Conservation (phyloP, 108 stramenopile genomes). For the Nannochloropsis oceanica region DNA sequence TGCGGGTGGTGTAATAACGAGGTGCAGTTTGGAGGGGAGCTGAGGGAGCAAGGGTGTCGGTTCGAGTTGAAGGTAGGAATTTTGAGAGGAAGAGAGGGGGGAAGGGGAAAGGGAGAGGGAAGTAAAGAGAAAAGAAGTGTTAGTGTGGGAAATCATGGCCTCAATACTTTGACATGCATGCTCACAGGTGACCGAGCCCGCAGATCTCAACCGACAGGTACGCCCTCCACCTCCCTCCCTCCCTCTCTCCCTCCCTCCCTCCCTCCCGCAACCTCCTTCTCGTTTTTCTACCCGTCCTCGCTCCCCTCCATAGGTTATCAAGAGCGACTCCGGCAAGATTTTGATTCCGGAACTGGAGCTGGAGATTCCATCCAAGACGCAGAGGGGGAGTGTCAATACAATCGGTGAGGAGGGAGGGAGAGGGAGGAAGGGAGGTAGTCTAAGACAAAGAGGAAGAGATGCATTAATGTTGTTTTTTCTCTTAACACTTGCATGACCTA, state of each 20-base stretch:
- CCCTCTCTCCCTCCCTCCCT: too few relatives aligned
- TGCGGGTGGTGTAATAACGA: constrained; percentile 43
- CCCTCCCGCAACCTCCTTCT: too few relatives aligned
- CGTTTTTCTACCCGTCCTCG: too few relatives aligned
- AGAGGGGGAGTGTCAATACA: background rate
- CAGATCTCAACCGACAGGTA: constrained; percentile 47
- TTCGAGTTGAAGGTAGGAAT: constrained; percentile 29
- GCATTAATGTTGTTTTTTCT: too few relatives aligned
- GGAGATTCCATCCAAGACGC: constrained; percentile 22
- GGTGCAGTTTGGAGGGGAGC: constrained; percentile 53
- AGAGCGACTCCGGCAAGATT: constrained; percentile 55
- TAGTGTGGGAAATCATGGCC: background rate
- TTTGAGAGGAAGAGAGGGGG: background rate
- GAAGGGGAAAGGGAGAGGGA: background rate
- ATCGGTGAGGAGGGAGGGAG: too few relatives aligned
- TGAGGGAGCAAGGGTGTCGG: constrained; percentile 49
- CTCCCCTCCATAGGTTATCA: constrained; percentile 13
- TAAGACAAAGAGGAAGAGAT: too few relatives aligned
- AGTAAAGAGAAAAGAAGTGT: background rate
- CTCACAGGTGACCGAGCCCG: constrained; percentile 1
- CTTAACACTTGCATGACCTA: too few relatives aligned
- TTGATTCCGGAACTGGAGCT: constrained; percentile 48
- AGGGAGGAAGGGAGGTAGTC: too few relatives aligned
- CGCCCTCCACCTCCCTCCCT: background rate
- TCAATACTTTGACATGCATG: background rate